Evolutionary conservation across 306 rosid genomes (phyloP), one percentile per base, ranked within the genome.

Genomic region (Casuarina glauca): DNA sequence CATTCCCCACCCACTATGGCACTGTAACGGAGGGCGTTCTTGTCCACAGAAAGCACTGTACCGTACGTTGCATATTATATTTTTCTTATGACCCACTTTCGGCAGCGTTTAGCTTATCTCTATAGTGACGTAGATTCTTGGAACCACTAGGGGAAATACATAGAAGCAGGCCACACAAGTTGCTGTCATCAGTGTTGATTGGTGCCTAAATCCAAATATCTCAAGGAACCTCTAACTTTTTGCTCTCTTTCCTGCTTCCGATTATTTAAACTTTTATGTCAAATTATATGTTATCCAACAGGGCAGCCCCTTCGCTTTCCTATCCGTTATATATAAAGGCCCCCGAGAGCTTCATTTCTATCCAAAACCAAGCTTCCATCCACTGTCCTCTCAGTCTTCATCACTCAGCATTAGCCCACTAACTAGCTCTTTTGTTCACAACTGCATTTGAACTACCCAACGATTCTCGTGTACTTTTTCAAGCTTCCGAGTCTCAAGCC

Each of bases 141-240:
- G 69, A 9, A 63, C 45, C 38, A 38, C 69, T 36, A 62, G n/a
- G n/a, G 1, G 36, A 62, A 38, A 62, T 62, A 9, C 15, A 9
- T 49, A 49, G 53, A 16, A 45, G 53, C 41, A 72, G 51, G 78
- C 88, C 84, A 84, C 85, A 79, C 82, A 88, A 49, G 86, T 78
- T 74, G 55, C 85, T 36, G 74, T 85, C 88, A 75, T 73, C 75
- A 84, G 81, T 61, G 76, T 82, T 51, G 76, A 69, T 83, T 83
- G 67, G 19, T 52, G 74, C 79, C 76, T 87, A 36, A 43, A 67
- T 15, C 20, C 82, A 77, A 60, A 54, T 80, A 73, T 84, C 82
- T 62, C 12, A 69, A 67, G 79, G 83, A 85, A 87, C 83, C 84
- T 80, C 64, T 71, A 70, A 66, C 81, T 81, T 86, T 85, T 75